phyloP scores from a whole-genome alignment of 2,329 filamentous ascomycete genomes.

The Thermochaetoides dissita region DNA sequence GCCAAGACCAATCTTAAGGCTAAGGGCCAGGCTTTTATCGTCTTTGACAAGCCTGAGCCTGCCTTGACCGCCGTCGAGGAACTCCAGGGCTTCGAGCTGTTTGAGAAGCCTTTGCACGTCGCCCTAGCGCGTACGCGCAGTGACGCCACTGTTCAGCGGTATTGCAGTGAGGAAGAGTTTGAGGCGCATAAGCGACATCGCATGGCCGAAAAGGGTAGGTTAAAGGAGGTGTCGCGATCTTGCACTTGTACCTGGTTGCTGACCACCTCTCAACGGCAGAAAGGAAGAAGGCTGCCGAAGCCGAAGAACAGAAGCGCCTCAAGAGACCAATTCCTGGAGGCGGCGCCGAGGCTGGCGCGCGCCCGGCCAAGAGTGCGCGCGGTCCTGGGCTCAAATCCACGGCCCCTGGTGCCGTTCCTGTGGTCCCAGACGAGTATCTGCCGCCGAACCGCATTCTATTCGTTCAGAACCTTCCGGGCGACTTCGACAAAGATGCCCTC shows the following conservation, averaged over 20 bases:
- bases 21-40: slow-evolving; percentile 90
- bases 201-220: slow-evolving; percentile 74
- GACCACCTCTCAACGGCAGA: slow-evolving; percentile 27
- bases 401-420: slow-evolving; percentile 49
- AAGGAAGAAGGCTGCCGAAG: slow-evolving; percentile 69
- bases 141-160: slow-evolving; percentile 69
- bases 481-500: slow-evolving; percentile 68
- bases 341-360: slow-evolving; percentile 30
- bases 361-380: slow-evolving; percentile 54
- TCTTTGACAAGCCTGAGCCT: slow-evolving; percentile 72
- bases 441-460: slow-evolving; percentile 96
- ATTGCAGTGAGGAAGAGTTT: slow-evolving; percentile 65
- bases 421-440: slow-evolving; percentile 93
- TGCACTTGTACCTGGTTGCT: too few species aligned
- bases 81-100: slow-evolving; percentile 82
- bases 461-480: slow-evolving; percentile 79
- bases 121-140: slow-evolving; percentile 71
- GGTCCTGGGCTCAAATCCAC: slow-evolving; percentile 66
- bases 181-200: slow-evolving; percentile 75
- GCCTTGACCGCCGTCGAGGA: slow-evolving; percentile 74
- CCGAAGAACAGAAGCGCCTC: slow-evolving; percentile 63
- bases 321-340: slow-evolving; percentile 38
- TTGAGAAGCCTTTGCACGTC: slow-evolving; percentile 78
- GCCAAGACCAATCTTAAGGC: slow-evolving; percentile 69
- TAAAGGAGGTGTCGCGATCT: neutral